Percentiles rank a stretch among this genome's conserved stretches.
Conservation (phyloP, 345 rosid species). For the Eucalyptus polybractea region DNA sequence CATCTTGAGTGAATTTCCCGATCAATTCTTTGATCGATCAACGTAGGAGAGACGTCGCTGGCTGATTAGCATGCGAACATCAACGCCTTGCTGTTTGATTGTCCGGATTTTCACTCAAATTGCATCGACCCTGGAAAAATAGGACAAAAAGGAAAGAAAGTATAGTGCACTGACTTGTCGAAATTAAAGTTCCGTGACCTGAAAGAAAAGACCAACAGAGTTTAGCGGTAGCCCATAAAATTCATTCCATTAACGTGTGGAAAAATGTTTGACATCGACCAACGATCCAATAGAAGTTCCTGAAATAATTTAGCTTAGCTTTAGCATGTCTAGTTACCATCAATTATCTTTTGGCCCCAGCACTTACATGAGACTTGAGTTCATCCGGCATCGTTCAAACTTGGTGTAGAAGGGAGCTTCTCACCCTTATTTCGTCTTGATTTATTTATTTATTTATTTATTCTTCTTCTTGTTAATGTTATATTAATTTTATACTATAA, state of each 20-base stretch:
- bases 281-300: background rate
- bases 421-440: background rate
- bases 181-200: background rate
- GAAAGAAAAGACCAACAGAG: background rate
- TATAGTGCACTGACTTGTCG: background rate
- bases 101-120: background rate
- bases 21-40: too few species aligned
- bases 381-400: background rate
- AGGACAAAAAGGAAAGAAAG: too few species aligned
- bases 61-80: background rate
- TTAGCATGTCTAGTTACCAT: background rate
- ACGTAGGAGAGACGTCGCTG: background rate
- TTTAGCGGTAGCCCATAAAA: background rate
- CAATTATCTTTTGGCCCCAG: background rate
- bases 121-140: fast-evolving
- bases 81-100: background rate
- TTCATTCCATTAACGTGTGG: background rate
- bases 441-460: background rate
- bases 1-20: too few species aligned
- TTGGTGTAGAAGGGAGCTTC: background rate
- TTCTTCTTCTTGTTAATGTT: background rate
- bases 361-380: background rate
- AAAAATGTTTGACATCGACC: background rate
- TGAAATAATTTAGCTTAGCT: background rate
- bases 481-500: background rate